These are phyloP conservation scores for Trichophyton verrucosum DNA, from an alignment of 2,329 filamentous ascomycete species.

Conservation along the genomic window DNA sequence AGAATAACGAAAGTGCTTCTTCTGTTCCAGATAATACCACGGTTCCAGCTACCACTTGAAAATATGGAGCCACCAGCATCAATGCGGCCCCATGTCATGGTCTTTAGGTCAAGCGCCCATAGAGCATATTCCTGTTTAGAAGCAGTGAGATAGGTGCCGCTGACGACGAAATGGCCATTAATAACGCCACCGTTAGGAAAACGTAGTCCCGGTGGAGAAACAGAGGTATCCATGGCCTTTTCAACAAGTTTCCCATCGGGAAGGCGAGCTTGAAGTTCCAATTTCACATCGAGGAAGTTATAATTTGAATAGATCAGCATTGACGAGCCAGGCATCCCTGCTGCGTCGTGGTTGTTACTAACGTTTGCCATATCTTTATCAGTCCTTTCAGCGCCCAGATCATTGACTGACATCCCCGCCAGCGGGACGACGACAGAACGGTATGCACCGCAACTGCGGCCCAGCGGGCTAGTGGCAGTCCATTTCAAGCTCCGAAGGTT, in stretches of 20 bases:
- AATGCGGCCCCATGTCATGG: conserved; percentile 85
- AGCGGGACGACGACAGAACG: conserved; percentile 87
- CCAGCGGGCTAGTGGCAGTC: conserved; percentile 77
- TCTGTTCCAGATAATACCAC: conserved; percentile 83
- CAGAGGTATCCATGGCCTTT: conserved; percentile 67
- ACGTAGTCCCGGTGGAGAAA: conserved; percentile 79
- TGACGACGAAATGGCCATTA: conserved; percentile 92
- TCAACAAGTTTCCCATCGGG: conserved; percentile 75
- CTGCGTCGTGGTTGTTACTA: conserved; percentile 7
- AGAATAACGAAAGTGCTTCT: conserved; percentile 93
- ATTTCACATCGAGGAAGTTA: conserved; percentile 92
- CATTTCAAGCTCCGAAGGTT: conserved; percentile 90
- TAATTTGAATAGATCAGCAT: conserved; percentile 99
- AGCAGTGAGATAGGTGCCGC: conserved; percentile 91
- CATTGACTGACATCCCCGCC: conserved; percentile 33
- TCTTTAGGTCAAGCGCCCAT: conserved; percentile 84
- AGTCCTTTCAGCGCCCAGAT: conserved; percentile 31
- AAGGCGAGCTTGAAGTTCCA: conserved; percentile 79
- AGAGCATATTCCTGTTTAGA: conserved; percentile 97
- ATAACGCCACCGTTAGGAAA: conserved; percentile 95
- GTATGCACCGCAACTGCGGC: conserved; percentile 91
- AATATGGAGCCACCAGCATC: conserved; percentile 91
- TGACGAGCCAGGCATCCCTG: conserved; percentile 36
- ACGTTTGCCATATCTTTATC: conserved; percentile 19
- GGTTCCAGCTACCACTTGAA: conserved; percentile 94